phyloP scores from a whole-genome alignment of 139 green algal species.

The Pedinophyceae sp. region DNA sequence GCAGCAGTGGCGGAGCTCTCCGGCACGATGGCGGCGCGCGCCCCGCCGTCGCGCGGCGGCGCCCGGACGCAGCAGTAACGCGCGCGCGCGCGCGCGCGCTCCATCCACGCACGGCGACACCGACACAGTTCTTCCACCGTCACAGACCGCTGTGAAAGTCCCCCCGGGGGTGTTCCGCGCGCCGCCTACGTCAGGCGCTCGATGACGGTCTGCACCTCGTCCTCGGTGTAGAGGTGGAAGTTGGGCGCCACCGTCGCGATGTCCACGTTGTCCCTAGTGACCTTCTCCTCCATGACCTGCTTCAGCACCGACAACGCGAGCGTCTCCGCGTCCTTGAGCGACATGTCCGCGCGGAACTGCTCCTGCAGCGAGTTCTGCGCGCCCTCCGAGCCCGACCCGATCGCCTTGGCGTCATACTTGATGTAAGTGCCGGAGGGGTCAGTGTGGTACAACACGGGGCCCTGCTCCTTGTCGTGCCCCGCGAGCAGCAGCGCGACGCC shows the following conservation, averaged over 20 bases:
- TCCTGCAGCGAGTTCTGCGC: slow-evolving; percentile 68
- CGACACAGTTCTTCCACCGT: no score
- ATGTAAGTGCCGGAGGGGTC: slow-evolving; percentile 91
- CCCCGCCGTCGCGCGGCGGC: no score
- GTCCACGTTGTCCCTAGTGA: slow-evolving; percentile 88
- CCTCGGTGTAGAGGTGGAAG: slow-evolving; percentile 76
- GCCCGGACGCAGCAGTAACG: no score
- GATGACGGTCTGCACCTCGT: slow-evolving; percentile 86
- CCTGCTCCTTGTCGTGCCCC: slow-evolving; percentile 56
- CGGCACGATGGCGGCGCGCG: no score
- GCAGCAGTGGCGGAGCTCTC: no score
- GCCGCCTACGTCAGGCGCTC: no score
- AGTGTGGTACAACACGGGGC: slow-evolving; percentile 79
- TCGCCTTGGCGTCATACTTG: slow-evolving; percentile 80
- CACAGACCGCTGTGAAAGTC: no score
- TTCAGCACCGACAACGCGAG: slow-evolving; percentile 90
- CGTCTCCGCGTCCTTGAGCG: slow-evolving; percentile 49
- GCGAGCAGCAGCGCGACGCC: slow-evolving; percentile 92
- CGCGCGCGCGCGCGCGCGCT: no score
- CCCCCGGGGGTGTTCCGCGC: no score
- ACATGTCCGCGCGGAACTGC: slow-evolving; percentile 17
- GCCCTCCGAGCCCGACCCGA: slow-evolving; percentile 85
- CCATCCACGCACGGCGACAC: no score
- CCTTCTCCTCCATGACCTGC: slow-evolving; percentile 99
- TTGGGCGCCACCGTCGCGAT: slow-evolving; percentile 73